phyloP scores from a whole-genome alignment of 2,329 filamentous ascomycete genomes.

The Aspergillus quadrilineatus region DNA sequence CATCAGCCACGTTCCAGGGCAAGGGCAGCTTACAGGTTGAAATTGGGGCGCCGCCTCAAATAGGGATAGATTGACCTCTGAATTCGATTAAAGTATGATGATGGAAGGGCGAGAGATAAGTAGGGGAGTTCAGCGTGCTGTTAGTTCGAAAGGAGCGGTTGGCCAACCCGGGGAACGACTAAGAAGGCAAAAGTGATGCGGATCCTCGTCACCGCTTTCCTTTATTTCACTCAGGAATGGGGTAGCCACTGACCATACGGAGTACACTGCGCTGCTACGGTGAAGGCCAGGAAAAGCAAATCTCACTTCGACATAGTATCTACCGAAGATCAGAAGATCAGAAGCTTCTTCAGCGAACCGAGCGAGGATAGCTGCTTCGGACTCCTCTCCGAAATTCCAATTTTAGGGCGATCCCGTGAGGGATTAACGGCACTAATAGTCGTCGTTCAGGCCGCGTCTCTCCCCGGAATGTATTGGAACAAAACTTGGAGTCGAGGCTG shows the following conservation, averaged over 20 bases:
- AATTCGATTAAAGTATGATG: slow-evolving; percentile 11
- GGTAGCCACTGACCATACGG: no score
- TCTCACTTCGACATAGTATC: background rate
- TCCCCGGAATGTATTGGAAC: background rate
- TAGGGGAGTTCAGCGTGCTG: slow-evolving; percentile 4
- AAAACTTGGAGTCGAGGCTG: background rate
- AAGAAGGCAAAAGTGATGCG: slow-evolving; percentile 18
- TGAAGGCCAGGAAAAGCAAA: background rate
- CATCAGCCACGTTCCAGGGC: slow-evolving; percentile 29
- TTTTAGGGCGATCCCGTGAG: background rate
- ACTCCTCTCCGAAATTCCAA: background rate
- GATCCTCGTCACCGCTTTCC: slow-evolving; percentile 27
- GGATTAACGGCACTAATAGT: background rate
- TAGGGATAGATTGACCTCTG: slow-evolving; percentile 5
- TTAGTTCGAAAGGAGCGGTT: slow-evolving; percentile 9
- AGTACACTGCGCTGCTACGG: background rate
- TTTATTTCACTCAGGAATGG: background rate
- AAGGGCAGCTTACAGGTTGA: slow-evolving; percentile 33
- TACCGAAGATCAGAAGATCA: background rate
- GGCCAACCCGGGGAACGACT: slow-evolving; percentile 11
- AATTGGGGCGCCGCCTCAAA: slow-evolving; percentile 13
- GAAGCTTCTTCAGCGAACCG: background rate
- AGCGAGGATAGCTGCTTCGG: background rate
- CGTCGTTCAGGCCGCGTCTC: background rate
- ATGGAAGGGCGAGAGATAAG: background rate